These are phyloP conservation scores for Paradendryphiella salina DNA, from an alignment of 2,329 filamentous ascomycete genomes.

Conservation along the genomic window DNA sequence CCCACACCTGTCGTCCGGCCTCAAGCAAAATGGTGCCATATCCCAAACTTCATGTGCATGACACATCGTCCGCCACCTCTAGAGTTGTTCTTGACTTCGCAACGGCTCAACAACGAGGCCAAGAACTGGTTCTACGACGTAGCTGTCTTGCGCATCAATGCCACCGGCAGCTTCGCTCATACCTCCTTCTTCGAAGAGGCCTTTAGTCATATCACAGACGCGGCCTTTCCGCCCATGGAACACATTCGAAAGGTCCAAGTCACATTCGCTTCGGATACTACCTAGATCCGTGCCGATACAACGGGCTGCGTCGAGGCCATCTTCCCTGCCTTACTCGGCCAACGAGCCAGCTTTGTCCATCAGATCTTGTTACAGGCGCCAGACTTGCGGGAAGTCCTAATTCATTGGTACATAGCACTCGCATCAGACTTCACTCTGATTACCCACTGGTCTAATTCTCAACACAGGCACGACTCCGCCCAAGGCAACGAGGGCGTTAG, in stretches of 20 bases:
- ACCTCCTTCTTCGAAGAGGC: slow-evolving; percentile 39
- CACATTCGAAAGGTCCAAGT: slow-evolving; percentile 41
- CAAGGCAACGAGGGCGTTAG: slow-evolving; percentile 26
- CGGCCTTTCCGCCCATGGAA: slow-evolving; percentile 41
- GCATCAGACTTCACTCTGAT: not conserved
- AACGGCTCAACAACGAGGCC: slow-evolving; percentile 35
- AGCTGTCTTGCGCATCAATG: slow-evolving; percentile 34
- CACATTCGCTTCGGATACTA: slow-evolving; percentile 41
- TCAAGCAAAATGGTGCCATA: slow-evolving; percentile 39
- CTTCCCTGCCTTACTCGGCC: slow-evolving; percentile 34
- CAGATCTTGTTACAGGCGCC: slow-evolving; percentile 33
- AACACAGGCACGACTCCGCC: slow-evolving; percentile 35
- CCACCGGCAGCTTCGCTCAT: slow-evolving; percentile 42
- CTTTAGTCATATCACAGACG: slow-evolving; percentile 33
- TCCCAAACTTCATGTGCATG: slow-evolving; percentile 41
- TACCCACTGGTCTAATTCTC: not conserved
- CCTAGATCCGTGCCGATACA: slow-evolving; percentile 33
- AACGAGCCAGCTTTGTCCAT: slow-evolving; percentile 30
- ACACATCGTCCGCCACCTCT: slow-evolving; percentile 37
- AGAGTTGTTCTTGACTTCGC: slow-evolving; percentile 36
- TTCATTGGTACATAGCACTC: slow-evolving; percentile 29
- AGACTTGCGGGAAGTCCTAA: slow-evolving; percentile 27
- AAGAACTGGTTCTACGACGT: slow-evolving; percentile 44
- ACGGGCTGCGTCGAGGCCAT: slow-evolving; percentile 25
- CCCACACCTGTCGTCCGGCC: slow-evolving; percentile 18